Conservation (phyloP, 106 monocot species). For the Allium sativum region DNA sequence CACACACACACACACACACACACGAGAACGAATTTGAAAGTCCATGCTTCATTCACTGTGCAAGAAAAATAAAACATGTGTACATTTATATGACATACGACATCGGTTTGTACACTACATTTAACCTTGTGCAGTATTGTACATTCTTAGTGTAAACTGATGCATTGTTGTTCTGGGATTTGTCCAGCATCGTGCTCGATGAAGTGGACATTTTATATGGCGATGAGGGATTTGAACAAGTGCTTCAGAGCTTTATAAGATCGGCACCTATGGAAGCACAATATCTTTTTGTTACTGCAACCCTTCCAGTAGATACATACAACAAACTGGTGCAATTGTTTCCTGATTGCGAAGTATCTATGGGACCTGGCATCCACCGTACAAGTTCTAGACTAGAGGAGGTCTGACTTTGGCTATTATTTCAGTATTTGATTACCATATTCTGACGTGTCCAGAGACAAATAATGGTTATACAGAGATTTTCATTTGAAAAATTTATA, state of each 20-base stretch:
- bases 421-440: no score
- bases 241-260: slow-evolving; percentile 54
- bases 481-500: slow-evolving; percentile 11
- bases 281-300: slow-evolving; percentile 90
- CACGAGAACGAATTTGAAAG: no score
- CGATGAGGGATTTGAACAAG: slow-evolving; percentile 76
- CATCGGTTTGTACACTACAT: no score
- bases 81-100: no score
- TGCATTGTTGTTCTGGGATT: slow-evolving; percentile 1
- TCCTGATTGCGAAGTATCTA: slow-evolving; percentile 78
- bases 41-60: no score
- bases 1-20: no score
- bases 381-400: slow-evolving; percentile 92
- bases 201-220: slow-evolving; percentile 91
- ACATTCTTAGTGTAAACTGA: slow-evolving; percentile 10
- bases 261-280: slow-evolving; percentile 62
- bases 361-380: slow-evolving; percentile 93
- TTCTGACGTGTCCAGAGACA: no score
- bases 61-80: no score
- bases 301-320: slow-evolving; percentile 92
- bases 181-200: slow-evolving; percentile 73
- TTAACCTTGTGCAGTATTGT: neutral
- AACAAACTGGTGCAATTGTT: slow-evolving; percentile 78
- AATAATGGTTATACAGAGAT: no score
- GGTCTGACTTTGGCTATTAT: slow-evolving; percentile 19